These are phyloP conservation scores for Gyromitra esculenta DNA, from an alignment of 2,329 filamentous ascomycete species.

Conservation along the genomic window DNA sequence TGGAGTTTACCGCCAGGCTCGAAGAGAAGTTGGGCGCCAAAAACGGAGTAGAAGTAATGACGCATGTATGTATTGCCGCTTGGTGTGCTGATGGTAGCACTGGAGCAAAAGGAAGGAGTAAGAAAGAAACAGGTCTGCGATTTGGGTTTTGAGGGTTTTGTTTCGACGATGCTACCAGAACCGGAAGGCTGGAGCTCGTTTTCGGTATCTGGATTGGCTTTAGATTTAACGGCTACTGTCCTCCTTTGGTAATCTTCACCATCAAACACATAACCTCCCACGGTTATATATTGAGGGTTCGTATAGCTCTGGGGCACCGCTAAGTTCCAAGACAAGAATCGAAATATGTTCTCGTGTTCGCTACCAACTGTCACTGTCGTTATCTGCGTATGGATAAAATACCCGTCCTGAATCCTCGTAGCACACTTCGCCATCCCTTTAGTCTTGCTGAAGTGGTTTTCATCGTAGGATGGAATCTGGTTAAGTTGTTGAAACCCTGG, in stretches of 20 bases:
- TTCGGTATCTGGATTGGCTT: not conserved
- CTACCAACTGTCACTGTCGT: not conserved
- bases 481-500: not conserved
- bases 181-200: not conserved
- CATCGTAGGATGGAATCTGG: not conserved
- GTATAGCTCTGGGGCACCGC: not conserved
- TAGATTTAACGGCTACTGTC: not conserved
- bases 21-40: conserved; percentile 2
- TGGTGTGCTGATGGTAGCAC: not conserved
- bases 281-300: not conserved
- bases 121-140: not conserved
- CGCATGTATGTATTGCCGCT: not conserved
- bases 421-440: not conserved
- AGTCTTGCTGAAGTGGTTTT: not conserved
- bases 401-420: not conserved
- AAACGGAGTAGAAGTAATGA: not conserved
- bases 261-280: not conserved
- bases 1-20: not conserved
- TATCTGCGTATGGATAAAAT: conserved; percentile 3
- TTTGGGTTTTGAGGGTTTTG: not conserved
- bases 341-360: conserved; percentile 2
- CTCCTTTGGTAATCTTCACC: not conserved
- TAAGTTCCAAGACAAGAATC: conserved; percentile 12
- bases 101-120: not conserved
- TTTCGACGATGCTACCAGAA: not conserved